Conservation (phyloP, 495 filamentous ascomycete species). For the Xanthoparmelia taractica region DNA sequence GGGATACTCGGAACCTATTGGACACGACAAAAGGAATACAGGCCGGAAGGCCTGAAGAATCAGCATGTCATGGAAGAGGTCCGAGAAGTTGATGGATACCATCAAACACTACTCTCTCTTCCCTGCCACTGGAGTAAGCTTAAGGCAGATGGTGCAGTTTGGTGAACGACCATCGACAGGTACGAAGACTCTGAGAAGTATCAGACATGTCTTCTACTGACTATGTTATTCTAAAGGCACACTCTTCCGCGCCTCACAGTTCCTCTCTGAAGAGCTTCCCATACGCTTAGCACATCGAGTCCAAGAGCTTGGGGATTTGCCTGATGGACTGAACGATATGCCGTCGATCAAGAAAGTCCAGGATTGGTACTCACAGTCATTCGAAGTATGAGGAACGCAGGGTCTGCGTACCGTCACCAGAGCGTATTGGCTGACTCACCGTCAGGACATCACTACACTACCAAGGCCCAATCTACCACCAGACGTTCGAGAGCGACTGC, state of each 20-base stretch:
- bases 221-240: slow-evolving; percentile 52
- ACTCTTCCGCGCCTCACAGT: slow-evolving; percentile 93
- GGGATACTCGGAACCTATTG: slow-evolving; percentile 5
- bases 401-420: neutral
- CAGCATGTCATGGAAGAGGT: slow-evolving; percentile 81
- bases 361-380: slow-evolving; percentile 99
- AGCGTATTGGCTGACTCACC: slow-evolving; percentile 18
- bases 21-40: slow-evolving; percentile 12
- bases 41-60: slow-evolving; percentile 32
- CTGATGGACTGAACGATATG: slow-evolving; percentile 98
- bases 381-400: slow-evolving; percentile 61
- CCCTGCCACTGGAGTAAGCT: slow-evolving; percentile 90
- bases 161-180: slow-evolving; percentile 83
- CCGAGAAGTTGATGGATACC: slow-evolving; percentile 88
- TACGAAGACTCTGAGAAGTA: slow-evolving; percentile 29
- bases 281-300: slow-evolving; percentile 95
- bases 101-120: slow-evolving; percentile 98
- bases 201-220: neutral
- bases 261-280: slow-evolving; percentile 94
- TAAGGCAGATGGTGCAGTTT: slow-evolving; percentile 99
- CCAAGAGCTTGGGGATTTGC: slow-evolving; percentile 80
- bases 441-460: slow-evolving; percentile 71
- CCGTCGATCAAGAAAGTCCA: slow-evolving; percentile 89
- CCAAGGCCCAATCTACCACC: slow-evolving; percentile 65
- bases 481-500: slow-evolving; percentile 70